A percentile compares a stretch with the other conserved stretches of the same genome.
Evolutionary conservation across 805 yeast genomes (phyloP).

Genomic region (Isabelozyma heimii): DNA sequence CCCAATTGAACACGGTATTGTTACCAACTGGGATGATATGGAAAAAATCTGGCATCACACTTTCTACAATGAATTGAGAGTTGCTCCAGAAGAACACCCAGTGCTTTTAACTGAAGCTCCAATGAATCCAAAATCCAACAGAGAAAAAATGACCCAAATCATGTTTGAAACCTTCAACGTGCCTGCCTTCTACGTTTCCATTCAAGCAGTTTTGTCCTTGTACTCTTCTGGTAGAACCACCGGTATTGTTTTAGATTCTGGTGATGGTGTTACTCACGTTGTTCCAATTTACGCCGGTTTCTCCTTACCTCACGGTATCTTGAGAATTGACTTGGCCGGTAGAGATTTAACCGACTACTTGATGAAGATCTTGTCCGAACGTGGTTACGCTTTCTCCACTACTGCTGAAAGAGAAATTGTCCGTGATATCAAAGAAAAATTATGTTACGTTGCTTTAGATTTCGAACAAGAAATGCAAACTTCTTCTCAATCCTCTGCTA

Average conservation of each 20-base stretch:
- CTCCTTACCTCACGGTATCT: slow-evolving; percentile 98
- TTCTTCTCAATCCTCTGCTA: slow-evolving; percentile 95
- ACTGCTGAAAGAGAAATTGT: slow-evolving; percentile 98
- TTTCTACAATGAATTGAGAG: slow-evolving; percentile 99
- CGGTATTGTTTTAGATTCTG: slow-evolving; percentile 98
- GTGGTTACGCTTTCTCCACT: slow-evolving; percentile 98
- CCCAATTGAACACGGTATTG: slow-evolving; percentile 99
- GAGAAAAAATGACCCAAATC: slow-evolving; percentile 99
- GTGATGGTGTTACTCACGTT: slow-evolving; percentile 99
- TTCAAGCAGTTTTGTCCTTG: slow-evolving; percentile 96
- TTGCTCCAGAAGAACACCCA: slow-evolving; percentile 99
- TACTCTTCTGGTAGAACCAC: slow-evolving; percentile 99
- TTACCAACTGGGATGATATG: slow-evolving; percentile 99
- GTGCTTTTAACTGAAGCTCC: slow-evolving; percentile 99
- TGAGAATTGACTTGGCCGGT: slow-evolving; percentile 99
- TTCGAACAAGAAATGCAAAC: slow-evolving; percentile 99
- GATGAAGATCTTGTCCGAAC: slow-evolving; percentile 97
- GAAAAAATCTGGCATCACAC: slow-evolving; percentile 99
- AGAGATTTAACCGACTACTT: slow-evolving; percentile 98
- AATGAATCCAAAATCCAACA: slow-evolving; percentile 98
- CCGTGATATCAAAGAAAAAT: slow-evolving; percentile 94
- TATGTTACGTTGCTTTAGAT: slow-evolving; percentile 98
- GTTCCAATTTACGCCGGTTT: slow-evolving; percentile 99
- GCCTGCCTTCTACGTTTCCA: slow-evolving; percentile 98
- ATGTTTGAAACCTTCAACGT: slow-evolving; percentile 99